These are phyloP conservation scores for Tuber borchii DNA, from an alignment of 495 filamentous ascomycete species.

Conservation along the genomic window DNA sequence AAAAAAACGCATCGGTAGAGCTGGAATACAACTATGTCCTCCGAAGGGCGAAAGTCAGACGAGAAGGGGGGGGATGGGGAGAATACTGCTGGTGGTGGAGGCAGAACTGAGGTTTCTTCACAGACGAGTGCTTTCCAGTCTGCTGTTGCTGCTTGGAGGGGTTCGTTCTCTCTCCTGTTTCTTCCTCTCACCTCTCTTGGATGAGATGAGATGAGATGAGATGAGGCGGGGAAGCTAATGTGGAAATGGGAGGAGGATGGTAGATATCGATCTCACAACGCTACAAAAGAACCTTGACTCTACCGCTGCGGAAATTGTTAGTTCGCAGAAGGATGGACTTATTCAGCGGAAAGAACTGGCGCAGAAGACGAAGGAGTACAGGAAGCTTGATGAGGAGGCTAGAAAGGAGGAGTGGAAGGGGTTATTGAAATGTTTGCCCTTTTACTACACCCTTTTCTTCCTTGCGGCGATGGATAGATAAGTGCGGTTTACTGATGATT, in stretches of 20 bases:
- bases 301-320: conserved; percentile 85
- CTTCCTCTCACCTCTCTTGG: conserved; percentile 1
- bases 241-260: conserved; percentile 22
- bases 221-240: conserved; percentile 18
- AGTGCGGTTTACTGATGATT: conserved; percentile 11
- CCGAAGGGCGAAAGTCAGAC: conserved; percentile 4
- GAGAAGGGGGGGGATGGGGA: conserved; percentile 19
- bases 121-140: conserved; percentile 61
- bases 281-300: conserved; percentile 83
- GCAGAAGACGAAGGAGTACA: conserved; percentile 96
- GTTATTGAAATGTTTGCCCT: conserved; percentile 65
- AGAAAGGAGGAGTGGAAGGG: conserved; percentile 84
- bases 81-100: conserved; percentile 17
- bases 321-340: conserved; percentile 82
- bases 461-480: neutral
- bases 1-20: neutral
- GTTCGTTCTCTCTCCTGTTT: conserved; percentile 47
- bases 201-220: conserved; percentile 8
- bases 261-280: conserved; percentile 81
- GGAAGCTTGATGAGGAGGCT: conserved; percentile 84
- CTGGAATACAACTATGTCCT: neutral
- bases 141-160: conserved; percentile 93
- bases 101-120: conserved; percentile 19
- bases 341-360: conserved; percentile 93
- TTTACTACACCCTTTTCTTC: neutral